A percentile compares a stretch with the other conserved stretches of the same genome.
Evolutionary conservation across 2,329 filamentous ascomycete species (phyloP).

Genomic region (Intubia oerlemansii): DNA sequence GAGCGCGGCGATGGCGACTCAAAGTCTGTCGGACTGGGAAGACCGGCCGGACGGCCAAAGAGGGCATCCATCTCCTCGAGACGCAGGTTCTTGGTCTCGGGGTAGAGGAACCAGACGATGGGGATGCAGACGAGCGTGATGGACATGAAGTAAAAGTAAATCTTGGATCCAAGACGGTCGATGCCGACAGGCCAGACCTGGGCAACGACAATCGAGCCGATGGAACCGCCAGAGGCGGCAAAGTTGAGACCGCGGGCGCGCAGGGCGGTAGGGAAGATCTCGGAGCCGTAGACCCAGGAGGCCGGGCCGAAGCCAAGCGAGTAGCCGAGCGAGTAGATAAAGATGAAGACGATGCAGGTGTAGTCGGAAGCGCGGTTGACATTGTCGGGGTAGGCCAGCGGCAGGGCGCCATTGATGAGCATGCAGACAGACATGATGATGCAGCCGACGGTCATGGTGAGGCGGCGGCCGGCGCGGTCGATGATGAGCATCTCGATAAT

Average conservation of each 20-base stretch:
- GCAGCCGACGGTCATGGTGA: conserved; percentile 26
- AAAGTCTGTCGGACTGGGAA: conserved; percentile 1
- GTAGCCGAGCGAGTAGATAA: conserved; percentile 35
- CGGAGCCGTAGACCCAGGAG: conserved; percentile 37
- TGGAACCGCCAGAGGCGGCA: conserved; percentile 29
- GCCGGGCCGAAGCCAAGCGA: conserved; percentile 34
- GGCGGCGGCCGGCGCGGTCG: conserved; percentile 25
- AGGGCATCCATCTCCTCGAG: conserved; percentile 24
- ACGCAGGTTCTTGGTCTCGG: conserved; percentile 27
- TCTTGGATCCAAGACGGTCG: conserved; percentile 23
- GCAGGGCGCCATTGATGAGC: conserved; percentile 31
- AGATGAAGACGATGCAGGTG: conserved; percentile 31
- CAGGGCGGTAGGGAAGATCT: conserved; percentile 37
- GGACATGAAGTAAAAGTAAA: conserved; percentile 36
- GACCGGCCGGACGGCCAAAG: conserved; percentile 12
- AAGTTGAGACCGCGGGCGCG: conserved; percentile 34
- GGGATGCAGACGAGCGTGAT: conserved; percentile 26
- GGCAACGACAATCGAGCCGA: conserved; percentile 30
- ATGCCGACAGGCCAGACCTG: conserved; percentile 35
- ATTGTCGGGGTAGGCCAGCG: conserved; percentile 27
- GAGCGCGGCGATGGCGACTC: too few relatives aligned
- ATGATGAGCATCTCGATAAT: conserved; percentile 35
- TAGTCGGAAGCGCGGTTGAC: conserved; percentile 24
- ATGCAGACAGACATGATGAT: conserved; percentile 29
- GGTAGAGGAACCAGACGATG: conserved; percentile 20